Evolutionary conservation across 2,329 filamentous ascomycete species (phyloP), one percentile per base, ranked within the genome.

Genomic region (Botrytis deweyae): DNA sequence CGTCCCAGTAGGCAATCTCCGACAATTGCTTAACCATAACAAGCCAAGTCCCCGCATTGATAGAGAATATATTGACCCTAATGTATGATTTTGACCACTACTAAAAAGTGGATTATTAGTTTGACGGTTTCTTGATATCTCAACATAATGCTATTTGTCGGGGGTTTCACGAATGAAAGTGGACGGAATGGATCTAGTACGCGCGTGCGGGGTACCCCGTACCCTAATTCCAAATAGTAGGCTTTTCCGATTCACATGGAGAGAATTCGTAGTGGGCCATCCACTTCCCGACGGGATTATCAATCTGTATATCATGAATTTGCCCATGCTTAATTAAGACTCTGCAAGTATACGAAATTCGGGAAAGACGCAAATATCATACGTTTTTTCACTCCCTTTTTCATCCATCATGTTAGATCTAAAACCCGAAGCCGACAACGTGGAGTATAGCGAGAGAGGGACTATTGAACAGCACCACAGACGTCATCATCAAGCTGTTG

Each of bases 331-430:
- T 38, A 14, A 25, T 67, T 38, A 14, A 25, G 42, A 67, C 49
- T 22, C 10, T 52, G 18, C 33, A 22, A 36, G 33, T 61, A 38
- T 36, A 61, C 22, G 18, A 38, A 38, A 14, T 61, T 9, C 38
- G 20, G n/a, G 18, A 44, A 36, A 38, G 44, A 16, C 29, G 16
- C 16, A 8, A n/a, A 55, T 20, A 55, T 40, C 36, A 5, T 20
- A 63, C n/a, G 16, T 64, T 44, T 64, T 64, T 9, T 44, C 38
- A 64, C 22, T 44, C 62, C n/a, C 44, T 22, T 33, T 3, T 64
- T 44, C n/a, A 44, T 64, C n/a, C n/a, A 64, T 44, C 6, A 69
- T 69, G 66, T 59, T 36, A 58, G 36, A 69, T 29, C n/a, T 38
- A 18, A 69, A 69, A 29, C n/a, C 36, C 33, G 49, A 69, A 69